These are phyloP conservation scores for Phyllachora maydis DNA, from an alignment of 2,329 filamentous ascomycete species.

Conservation along the genomic window DNA sequence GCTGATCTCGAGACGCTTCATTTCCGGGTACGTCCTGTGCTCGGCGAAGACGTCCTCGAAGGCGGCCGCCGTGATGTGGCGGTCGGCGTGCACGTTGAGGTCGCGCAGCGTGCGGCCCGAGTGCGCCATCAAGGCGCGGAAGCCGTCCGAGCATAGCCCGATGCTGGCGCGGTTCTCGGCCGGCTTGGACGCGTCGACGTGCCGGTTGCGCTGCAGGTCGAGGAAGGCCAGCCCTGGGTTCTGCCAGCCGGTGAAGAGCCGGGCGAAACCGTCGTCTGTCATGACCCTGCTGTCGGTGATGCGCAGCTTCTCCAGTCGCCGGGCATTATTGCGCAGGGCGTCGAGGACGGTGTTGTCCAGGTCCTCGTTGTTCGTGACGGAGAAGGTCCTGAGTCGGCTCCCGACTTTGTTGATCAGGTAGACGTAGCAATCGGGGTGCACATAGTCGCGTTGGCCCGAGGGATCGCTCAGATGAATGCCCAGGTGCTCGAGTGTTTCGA, in stretches of 20 bases:
- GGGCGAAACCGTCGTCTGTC: slow-evolving; percentile 53
- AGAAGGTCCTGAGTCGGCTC: slow-evolving; percentile 50
- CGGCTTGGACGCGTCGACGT: slow-evolving; percentile 51
- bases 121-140: slow-evolving; percentile 67
- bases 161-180: slow-evolving; percentile 42
- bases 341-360: slow-evolving; percentile 50
- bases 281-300: slow-evolving; percentile 58
- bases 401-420: slow-evolving; percentile 43
- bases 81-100: slow-evolving; percentile 66
- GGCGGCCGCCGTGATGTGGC: slow-evolving; percentile 53
- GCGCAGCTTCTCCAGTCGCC: slow-evolving; percentile 51
- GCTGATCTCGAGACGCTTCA: slow-evolving; percentile 55
- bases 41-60: slow-evolving; percentile 55
- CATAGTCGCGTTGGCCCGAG: too few relatives aligned
- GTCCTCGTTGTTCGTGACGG: slow-evolving; percentile 45
- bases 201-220: slow-evolving; percentile 60
- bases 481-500: slow-evolving; percentile 51
- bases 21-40: slow-evolving; percentile 39
- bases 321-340: slow-evolving; percentile 50
- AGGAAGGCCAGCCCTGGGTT: slow-evolving; percentile 51
- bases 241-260: slow-evolving; percentile 55
- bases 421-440: slow-evolving; percentile 35
- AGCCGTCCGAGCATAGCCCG: slow-evolving; percentile 57
- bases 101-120: slow-evolving; percentile 45
- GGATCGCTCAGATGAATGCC: slow-evolving; percentile 45